Base-by-base conservation (phyloP, 768 basidiomycete genomes). In the Epithele typhae region DNA sequence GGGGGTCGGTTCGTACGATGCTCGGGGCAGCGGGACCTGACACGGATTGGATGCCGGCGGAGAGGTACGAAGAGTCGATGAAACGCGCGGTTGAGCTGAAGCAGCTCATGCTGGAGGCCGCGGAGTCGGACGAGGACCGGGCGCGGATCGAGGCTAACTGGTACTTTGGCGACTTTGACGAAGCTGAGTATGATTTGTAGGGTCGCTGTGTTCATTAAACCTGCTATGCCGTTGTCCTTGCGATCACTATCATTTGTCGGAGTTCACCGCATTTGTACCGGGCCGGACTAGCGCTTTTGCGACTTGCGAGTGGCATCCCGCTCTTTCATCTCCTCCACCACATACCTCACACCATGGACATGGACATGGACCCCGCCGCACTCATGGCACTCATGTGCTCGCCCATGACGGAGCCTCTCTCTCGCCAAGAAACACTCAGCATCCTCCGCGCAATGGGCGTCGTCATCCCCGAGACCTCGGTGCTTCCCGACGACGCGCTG, bases 111-210 rank as follows among this genome's bases (percentile, higher is more conserved):
- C 66, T 72, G 63, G 53, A 53, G 53, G 55, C 5, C 54, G 49
- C 54, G 40, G 44, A 49, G 52, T 52, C 60, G 52, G 69, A 45
- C 59, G 63, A 71, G 54, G 68, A 67, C 55, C 71, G 68, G 56
- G 72, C 49, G 25, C 43, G 66, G 64, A 55, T 68, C 40, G 46
- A 5, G 65, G 67, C 54, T 40, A 54, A 78, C 55, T 78, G 74
- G 76, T 60, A 57, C 53, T 74, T 58, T 46, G 70, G 75, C 58
- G 74, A 76, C 47, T 75, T 75, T 69, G 66, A 74, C 54, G 74
- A 78, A 61, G 55, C 65, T 59, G 41, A 67, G 17, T 75, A 75
- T 53, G n/a, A n/a, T n/a, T n/a, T n/a, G n/a, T n/a, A n/a, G n/a
- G n/a, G n/a, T n/a, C n/a, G n/a, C n/a, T n/a, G n/a, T n/a, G n/a